A percentile compares a stretch with the other conserved stretches of the same genome.
Conservation (phyloP, 352 stramenopile genomes). For the Detonula confervacea region DNA sequence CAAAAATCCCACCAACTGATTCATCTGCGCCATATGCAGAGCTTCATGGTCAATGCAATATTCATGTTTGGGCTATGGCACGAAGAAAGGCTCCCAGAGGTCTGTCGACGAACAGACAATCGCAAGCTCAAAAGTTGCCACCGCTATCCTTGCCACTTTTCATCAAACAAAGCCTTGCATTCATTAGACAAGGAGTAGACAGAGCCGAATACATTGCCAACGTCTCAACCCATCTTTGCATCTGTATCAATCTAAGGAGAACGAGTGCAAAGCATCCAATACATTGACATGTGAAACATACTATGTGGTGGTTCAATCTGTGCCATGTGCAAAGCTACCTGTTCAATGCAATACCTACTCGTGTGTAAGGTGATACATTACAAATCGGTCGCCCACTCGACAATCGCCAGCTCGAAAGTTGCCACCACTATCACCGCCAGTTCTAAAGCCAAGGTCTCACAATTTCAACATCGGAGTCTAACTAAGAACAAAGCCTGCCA, state of each 20-base stretch:
- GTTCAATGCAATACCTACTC: not conserved
- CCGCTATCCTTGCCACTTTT: not conserved
- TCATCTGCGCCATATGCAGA: not conserved
- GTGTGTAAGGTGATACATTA: no score
- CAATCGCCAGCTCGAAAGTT: not conserved
- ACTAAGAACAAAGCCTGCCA: not conserved
- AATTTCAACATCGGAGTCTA: not conserved
- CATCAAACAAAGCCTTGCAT: no score
- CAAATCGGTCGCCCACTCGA: not conserved
- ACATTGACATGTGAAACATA: not conserved
- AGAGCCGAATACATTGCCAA: no score
- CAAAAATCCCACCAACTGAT: no score
- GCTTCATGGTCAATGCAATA: not conserved
- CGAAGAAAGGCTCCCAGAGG: no score
- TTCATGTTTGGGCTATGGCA: not conserved
- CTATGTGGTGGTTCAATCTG: no score
- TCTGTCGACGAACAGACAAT: not conserved
- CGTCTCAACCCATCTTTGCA: no score
- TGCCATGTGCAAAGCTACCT: not conserved
- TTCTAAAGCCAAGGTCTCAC: not conserved
- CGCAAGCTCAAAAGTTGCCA: not conserved
- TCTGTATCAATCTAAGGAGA: slow-evolving; percentile 12
- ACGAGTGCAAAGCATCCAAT: not conserved
- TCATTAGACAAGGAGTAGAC: no score
- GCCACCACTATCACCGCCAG: not conserved